phyloP scores from a whole-genome alignment of 768 basidiomycete genomes.

The Nidularia pulvinata region DNA sequence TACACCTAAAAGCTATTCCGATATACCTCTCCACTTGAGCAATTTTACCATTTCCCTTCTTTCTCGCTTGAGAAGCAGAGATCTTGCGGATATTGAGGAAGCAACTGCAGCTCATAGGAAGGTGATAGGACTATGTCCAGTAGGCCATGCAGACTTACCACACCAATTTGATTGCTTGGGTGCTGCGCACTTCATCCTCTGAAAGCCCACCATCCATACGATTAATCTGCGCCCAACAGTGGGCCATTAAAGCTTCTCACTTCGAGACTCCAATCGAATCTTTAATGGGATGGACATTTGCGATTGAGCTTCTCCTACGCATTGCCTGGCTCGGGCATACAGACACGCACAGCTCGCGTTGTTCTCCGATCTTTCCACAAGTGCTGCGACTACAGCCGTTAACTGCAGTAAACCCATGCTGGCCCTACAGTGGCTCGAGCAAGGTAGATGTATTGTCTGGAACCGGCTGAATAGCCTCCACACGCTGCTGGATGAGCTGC shows the following conservation, averaged over 20 bases:
- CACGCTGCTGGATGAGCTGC: neutral
- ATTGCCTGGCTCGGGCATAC: neutral
- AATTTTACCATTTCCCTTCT: conserved; percentile 5
- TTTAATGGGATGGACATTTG: no score
- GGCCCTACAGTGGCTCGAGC: neutral
- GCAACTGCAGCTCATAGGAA: conserved; percentile 5
- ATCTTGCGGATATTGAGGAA: conserved; percentile 6
- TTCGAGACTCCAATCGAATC: neutral
- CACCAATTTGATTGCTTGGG: conserved; percentile 3
- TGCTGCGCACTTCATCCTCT: neutral
- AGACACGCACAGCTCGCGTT: neutral
- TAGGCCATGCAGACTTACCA: conserved; percentile 2
- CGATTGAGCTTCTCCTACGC: neutral
- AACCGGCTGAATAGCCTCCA: neutral
- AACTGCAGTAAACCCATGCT: neutral
- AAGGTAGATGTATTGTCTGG: neutral
- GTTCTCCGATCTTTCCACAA: neutral
- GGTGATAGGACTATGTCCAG: conserved; percentile 3
- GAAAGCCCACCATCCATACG: neutral
- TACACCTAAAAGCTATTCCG: neutral
- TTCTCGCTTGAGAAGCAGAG: neutral
- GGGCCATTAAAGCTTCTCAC: neutral
- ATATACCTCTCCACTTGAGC: neutral
- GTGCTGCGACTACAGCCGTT: neutral
- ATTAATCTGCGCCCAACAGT: neutral